Conservation (phyloP, 768 basidiomycete genomes). For the Rhodosporidiobolus odoratus region DNA sequence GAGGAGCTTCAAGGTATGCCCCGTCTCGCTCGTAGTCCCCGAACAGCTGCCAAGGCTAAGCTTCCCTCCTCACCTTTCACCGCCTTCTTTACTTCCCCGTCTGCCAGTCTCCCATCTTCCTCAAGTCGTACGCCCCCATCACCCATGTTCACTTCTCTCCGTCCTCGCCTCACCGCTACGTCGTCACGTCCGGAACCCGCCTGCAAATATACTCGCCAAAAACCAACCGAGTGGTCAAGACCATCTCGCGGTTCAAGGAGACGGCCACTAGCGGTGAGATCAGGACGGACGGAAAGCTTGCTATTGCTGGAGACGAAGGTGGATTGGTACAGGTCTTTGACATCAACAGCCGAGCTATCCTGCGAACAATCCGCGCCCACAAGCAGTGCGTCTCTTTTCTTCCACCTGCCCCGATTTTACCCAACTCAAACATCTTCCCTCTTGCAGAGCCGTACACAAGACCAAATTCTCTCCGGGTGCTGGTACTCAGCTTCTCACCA, state of each 20-base stretch:
- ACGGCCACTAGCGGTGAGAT: constrained; percentile 84
- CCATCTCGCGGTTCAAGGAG: constrained; percentile 94
- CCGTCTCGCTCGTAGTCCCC: constrained; percentile 39
- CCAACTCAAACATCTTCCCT: neutral
- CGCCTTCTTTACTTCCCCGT: neutral
- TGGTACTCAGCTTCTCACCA: constrained; percentile 80
- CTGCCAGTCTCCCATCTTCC: constrained; percentile 56
- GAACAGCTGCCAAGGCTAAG: neutral
- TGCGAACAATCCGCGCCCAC: constrained; percentile 85
- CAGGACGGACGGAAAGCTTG: constrained; percentile 84
- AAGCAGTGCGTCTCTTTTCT: constrained; percentile 58
- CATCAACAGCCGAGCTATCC: constrained; percentile 82
- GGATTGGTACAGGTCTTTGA: constrained; percentile 90
- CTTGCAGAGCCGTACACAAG: constrained; percentile 71
- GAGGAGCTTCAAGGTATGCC: constrained; percentile 40
- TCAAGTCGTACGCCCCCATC: constrained; percentile 94
- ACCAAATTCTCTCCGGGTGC: constrained; percentile 74
- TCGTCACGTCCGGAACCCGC: constrained; percentile 86
- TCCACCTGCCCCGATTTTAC: neutral
- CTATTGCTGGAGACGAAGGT: constrained; percentile 90
- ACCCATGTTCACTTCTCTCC: constrained; percentile 89
- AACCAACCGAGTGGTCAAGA: constrained; percentile 93
- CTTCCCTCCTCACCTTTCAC: neutral
- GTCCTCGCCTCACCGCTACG: constrained; percentile 83
- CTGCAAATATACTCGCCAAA: constrained; percentile 93